phyloP scores from a whole-genome alignment of 257 asterid genomes.

The Solanum corneliomulleri region DNA sequence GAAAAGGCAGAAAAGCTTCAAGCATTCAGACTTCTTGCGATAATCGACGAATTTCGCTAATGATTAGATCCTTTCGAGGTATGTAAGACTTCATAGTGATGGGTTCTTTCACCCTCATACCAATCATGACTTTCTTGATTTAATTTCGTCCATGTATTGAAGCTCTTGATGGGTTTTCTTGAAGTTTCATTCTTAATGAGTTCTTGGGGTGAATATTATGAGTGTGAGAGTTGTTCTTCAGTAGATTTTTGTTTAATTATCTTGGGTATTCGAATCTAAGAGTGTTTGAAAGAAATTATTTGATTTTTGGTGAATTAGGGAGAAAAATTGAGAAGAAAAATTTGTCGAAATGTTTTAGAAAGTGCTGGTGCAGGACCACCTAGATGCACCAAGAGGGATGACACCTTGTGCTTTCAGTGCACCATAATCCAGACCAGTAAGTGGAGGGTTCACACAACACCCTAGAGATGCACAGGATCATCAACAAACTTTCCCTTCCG shows the following conservation, averaged over 20 bases:
- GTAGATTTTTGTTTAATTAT: too few relatives aligned
- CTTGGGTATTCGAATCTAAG: not conserved
- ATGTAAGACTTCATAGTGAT: not conserved
- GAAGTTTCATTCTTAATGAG: not conserved
- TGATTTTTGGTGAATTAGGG: not conserved
- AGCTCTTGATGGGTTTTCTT: not conserved
- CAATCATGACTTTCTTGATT: not conserved
- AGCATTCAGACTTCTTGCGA: not conserved
- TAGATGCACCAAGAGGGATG: not conserved
- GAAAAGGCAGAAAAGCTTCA: not conserved
- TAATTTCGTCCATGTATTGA: not conserved
- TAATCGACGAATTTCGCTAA: not conserved
- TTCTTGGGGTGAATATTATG: not conserved
- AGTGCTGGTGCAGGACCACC: not conserved
- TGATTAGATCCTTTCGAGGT: not conserved
- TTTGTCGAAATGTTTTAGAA: too few relatives aligned
- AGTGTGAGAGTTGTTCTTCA: not conserved
- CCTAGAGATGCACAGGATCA: not conserved
- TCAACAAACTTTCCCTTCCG: not conserved
- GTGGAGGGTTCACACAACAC: not conserved
- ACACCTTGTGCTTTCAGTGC: not conserved
- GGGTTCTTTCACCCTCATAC: not conserved
- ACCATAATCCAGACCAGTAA: not conserved
- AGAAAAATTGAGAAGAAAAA: not conserved
- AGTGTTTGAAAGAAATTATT: not conserved